Percentiles rank a stretch among this genome's conserved stretches.
phyloP scores from a whole-genome alignment of 2,329 filamentous ascomycete genomes.

The Dendryphion nanum region DNA sequence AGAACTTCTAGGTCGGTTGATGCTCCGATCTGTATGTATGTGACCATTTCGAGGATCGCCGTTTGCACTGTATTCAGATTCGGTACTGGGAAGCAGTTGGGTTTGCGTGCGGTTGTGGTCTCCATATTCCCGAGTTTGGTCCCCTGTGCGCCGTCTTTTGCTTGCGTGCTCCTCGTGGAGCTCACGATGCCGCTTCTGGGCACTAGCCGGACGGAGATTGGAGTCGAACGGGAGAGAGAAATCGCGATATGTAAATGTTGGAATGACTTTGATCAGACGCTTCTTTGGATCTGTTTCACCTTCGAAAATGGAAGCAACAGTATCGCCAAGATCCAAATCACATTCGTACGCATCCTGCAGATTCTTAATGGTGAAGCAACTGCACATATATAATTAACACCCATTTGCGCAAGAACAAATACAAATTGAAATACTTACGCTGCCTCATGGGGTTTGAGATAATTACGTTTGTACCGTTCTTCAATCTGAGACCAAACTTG shows the following conservation, averaged over 20 bases:
- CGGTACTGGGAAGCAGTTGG: slow-evolving; percentile 27
- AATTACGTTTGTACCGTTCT: slow-evolving; percentile 35
- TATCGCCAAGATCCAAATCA: slow-evolving; percentile 37
- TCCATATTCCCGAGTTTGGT: slow-evolving; percentile 7
- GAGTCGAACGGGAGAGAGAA: slow-evolving; percentile 32
- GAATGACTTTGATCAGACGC: slow-evolving; percentile 32
- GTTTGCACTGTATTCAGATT: slow-evolving; percentile 12
- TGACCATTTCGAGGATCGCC: background rate
- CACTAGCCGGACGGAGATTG: slow-evolving; percentile 22
- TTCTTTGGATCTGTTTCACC: slow-evolving; percentile 22
- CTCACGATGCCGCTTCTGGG: slow-evolving; percentile 23
- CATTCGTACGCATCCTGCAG: slow-evolving; percentile 36
- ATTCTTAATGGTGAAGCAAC: slow-evolving; percentile 35
- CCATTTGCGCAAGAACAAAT: background rate
- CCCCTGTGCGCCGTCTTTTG: slow-evolving; percentile 26
- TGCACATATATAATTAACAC: slow-evolving; percentile 6
- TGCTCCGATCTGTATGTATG: background rate
- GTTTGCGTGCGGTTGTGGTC: slow-evolving; percentile 20
- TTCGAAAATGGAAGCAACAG: slow-evolving; percentile 34
- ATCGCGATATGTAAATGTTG: slow-evolving; percentile 26
- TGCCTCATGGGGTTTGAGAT: slow-evolving; percentile 22
- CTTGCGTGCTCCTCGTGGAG: slow-evolving; percentile 9
- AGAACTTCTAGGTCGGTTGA: slow-evolving; percentile 9
- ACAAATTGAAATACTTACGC: slow-evolving; percentile 12
- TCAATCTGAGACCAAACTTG: slow-evolving; percentile 30